phyloP scores from a whole-genome alignment of 768 basidiomycete species.

The Russula sp. region DNA sequence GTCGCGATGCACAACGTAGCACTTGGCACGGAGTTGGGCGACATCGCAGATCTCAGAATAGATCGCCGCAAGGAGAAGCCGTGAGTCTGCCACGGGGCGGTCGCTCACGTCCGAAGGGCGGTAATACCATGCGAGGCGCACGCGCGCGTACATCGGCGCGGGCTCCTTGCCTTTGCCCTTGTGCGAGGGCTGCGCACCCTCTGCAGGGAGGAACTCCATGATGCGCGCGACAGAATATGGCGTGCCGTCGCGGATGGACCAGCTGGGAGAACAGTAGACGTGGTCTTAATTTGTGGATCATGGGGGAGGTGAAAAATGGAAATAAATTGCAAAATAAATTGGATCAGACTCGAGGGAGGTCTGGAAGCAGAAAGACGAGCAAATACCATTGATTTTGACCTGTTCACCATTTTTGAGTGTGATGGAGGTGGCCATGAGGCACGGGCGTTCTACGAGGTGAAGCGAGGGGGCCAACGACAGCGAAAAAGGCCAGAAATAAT shows the following conservation, averaged over 20 bases:
- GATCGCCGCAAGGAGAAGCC: constrained; percentile 90
- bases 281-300: constrained; percentile 56
- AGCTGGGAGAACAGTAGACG: constrained; percentile 93
- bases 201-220: constrained; percentile 90
- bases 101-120: constrained; percentile 94
- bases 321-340: constrained; percentile 10
- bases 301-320: neutral
- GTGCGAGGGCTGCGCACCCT: constrained; percentile 42
- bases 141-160: constrained; percentile 63
- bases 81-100: constrained; percentile 83
- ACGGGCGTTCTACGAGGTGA: constrained; percentile 27
- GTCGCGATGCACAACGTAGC: constrained; percentile 92
- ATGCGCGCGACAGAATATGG: constrained; percentile 95
- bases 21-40: constrained; percentile 86
- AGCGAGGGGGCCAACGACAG: constrained; percentile 20
- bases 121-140: constrained; percentile 94
- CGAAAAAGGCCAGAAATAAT: constrained; percentile 14
- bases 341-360: constrained; percentile 29
- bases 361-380: constrained; percentile 21
- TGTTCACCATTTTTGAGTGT: constrained; percentile 75
- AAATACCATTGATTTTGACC: constrained; percentile 82
- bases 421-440: constrained; percentile 43
- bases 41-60: constrained; percentile 96
- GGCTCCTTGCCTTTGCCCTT: constrained; percentile 63
- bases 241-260: constrained; percentile 87